A percentile compares a stretch with the other conserved stretches of the same genome.
phyloP scores from a whole-genome alignment of 2,329 filamentous ascomycete species.

The Calonectria leucothoes region DNA sequence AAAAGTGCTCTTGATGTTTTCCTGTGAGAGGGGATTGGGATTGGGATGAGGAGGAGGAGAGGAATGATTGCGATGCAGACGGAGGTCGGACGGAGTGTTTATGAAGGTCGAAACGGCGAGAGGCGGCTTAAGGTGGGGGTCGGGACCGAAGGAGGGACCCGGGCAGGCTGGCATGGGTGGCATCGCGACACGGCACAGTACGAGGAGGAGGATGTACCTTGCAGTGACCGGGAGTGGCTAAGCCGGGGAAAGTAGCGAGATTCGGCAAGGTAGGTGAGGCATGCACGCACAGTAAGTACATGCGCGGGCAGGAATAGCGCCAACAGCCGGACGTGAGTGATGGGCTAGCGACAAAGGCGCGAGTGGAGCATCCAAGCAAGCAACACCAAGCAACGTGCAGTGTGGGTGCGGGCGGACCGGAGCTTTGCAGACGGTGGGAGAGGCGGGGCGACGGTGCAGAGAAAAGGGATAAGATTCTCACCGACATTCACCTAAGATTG shows the following conservation, averaged over 20 bases:
- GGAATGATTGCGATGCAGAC: background rate
- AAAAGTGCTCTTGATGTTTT: slow-evolving; percentile 3
- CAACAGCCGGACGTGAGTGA: background rate
- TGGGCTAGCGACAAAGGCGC: slow-evolving; percentile 9
- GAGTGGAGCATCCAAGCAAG: slow-evolving; percentile 18
- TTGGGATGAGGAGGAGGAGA: background rate
- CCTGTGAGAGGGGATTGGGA: background rate
- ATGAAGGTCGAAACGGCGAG: slow-evolving; percentile 18
- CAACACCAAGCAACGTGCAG: slow-evolving; percentile 8
- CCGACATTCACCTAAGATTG: slow-evolving; percentile 23
- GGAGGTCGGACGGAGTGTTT: slow-evolving; percentile 4
- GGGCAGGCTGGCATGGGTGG: background rate
- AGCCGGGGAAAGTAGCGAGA: slow-evolving; percentile 2
- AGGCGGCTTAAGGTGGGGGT: slow-evolving; percentile 7
- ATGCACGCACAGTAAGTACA: slow-evolving; percentile 5
- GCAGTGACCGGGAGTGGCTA: slow-evolving; percentile 10
- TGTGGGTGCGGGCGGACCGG: slow-evolving; percentile 3
- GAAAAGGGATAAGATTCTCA: slow-evolving; percentile 14
- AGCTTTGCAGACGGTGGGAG: slow-evolving; percentile 12
- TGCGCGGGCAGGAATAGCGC: slow-evolving; percentile 7
- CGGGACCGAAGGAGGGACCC: slow-evolving; percentile 12
- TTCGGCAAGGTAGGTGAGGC: slow-evolving; percentile 11
- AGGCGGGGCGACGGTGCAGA: slow-evolving; percentile 15
- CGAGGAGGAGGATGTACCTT: slow-evolving; percentile 22
- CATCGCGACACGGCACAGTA: slow-evolving; percentile 19